Conservation (phyloP, 2,329 filamentous ascomycete species). For the Fusarium sulawesiense region DNA sequence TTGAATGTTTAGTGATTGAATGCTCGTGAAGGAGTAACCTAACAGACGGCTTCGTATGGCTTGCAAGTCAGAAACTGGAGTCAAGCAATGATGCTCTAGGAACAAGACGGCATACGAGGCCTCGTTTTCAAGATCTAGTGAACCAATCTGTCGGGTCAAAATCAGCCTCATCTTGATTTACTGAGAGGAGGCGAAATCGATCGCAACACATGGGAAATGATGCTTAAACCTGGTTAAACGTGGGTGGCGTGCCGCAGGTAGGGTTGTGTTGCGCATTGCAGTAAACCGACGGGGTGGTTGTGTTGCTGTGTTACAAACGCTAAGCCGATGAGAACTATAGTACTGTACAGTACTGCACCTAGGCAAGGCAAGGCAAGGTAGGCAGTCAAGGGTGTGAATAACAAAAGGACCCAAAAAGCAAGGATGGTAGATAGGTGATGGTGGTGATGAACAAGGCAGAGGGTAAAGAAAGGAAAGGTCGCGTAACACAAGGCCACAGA, state of each 20-base stretch:
- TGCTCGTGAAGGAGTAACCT: not conserved
- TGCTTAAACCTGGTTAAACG: slow-evolving; percentile 27
- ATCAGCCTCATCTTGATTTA: slow-evolving; percentile 21
- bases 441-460: slow-evolving; percentile 31
- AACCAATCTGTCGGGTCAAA: slow-evolving; percentile 27
- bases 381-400: slow-evolving; percentile 38
- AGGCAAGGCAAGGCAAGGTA: not conserved
- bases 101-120: not conserved
- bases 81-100: not conserved
- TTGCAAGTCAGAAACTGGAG: not conserved
- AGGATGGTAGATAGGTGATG: slow-evolving; percentile 28
- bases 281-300: slow-evolving; percentile 24
- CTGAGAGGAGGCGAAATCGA: slow-evolving; percentile 19
- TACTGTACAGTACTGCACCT: not conserved
- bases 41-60: not conserved
- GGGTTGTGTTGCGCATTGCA: slow-evolving; percentile 36
- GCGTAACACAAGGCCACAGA: slow-evolving; percentile 40
- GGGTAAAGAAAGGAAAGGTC: slow-evolving; percentile 37
- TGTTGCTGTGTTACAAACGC: slow-evolving; percentile 42
- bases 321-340: slow-evolving; percentile 29
- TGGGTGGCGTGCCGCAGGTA: slow-evolving; percentile 37
- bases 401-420: slow-evolving; percentile 27
- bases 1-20: not conserved
- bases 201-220: slow-evolving; percentile 40
- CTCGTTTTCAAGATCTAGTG: slow-evolving; percentile 5